Base-by-base conservation (phyloP, 805 yeast species). In the Myxozyma neotropica region DNA sequence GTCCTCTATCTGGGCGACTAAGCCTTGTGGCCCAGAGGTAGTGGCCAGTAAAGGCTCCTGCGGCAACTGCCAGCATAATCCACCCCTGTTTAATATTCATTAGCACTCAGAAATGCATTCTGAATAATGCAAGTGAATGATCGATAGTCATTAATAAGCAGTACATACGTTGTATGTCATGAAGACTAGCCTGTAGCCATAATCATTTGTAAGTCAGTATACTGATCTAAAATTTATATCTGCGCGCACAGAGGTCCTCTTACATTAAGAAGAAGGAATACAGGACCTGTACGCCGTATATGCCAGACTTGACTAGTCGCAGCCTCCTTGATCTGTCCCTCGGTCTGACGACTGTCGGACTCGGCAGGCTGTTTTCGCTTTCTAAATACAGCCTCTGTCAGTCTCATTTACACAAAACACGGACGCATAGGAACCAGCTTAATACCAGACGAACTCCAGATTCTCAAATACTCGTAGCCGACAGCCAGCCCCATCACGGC, bases 11-110 rank as follows among this genome's bases (percentile, higher is more conserved):
- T 1, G 53, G 26, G 21, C 44, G 26, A 40, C 45, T 42, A 26
- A 39, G 19, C 10, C 38, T 44, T 4, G 59, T 26, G 2, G 63
- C 40, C 86, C 89, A 89, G 10, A 82, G 36, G 67, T 78, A 83
- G 69, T 84, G 80, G 0, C 96, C 96, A 26, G 82, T 23, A n/a
- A 78, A 79, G 1, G 94, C 94, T 1, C 96, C 96, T 1, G 79
- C 64, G 0, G 83, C 84, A 8, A 87, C 88, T 2, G 93, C 84
- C 6, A 83, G 48, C 94, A 88, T 88, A 35, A 85, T 80, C 92
- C 92, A 89, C 12, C 93, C 89, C 72, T 70, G 26, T 12, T 17
- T 15, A 31, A 27, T 19, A 15, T 27, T 19, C 24, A 13, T 10
- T 24, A 24, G 36, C 19, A 19, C 15, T 24, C 10, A 39, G 13